Base-by-base conservation (phyloP, 345 rosid genomes). In the Viola odorata region DNA sequence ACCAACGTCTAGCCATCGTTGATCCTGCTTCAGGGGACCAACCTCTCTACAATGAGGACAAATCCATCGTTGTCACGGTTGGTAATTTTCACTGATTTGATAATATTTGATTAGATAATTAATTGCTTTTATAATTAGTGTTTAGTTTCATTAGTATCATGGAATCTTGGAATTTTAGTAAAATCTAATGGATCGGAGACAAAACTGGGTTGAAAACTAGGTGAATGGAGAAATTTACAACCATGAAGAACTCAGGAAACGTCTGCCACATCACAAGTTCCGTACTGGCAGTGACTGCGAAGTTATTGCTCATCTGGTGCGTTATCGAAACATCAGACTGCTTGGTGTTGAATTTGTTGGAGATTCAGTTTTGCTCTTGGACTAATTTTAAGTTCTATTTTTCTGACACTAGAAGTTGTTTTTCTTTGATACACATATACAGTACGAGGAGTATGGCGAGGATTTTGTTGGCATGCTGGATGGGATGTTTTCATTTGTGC, bases 21-120 rank as follows among this genome's bases (percentile, higher is more conserved):
- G 99, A 94, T 58, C 96, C 97, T 55, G 84, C 89, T 41, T 94
- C 99, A 0, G 99, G 99, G 54, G 99, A 94, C 66, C 97, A 94
- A 63, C 97, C 99, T 62, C 97, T 94, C 40, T 94, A 67, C 37
- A 94, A 88, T 63, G 99, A 86, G 69, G 91, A 94, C 73, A 74
- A 80, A 75, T 58, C 80, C 14, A 68, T 94, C 42, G 95, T 77
- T 40, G 97, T 94, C 77, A 91, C 96, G 66, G 99, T 91, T 77
- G 2, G 53, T 37, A 17, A 9, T 23, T 37, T 55, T 11, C 37
- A n/a, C 39, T 63, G 1, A 37, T 16, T 41, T 3, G 13, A 14
- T 32, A 4, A 36, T 11, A 44, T 52, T 41, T 55, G 45, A 8
- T 7, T 56, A 5, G 32, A 6, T 15, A 12, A 13, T 3, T 62